A percentile compares a stretch with the other conserved stretches of the same genome.
Evolutionary conservation across 352 stramenopile genomes (phyloP).

Genomic region (Globisporangium splendens): DNA sequence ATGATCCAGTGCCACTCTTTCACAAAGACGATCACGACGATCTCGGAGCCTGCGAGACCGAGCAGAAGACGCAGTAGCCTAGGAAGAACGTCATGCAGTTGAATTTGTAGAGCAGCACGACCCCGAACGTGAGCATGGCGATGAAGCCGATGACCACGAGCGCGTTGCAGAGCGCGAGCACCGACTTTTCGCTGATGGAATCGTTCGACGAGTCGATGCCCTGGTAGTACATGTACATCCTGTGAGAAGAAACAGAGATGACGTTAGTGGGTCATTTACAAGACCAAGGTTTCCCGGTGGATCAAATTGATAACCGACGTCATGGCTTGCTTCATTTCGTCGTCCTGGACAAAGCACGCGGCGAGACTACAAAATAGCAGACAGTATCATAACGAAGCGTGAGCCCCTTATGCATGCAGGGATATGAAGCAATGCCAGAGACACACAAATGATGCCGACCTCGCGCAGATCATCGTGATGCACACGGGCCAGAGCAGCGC

Average conservation of each 20-base stretch:
- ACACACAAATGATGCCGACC: constrained; percentile 19
- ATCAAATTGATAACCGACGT: constrained; percentile 25
- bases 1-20: constrained; percentile 45
- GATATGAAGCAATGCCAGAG: too few species aligned
- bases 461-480: constrained; percentile 68
- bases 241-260: constrained; percentile 11
- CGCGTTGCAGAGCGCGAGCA: constrained; percentile 71
- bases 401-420: too few species aligned
- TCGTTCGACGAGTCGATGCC: constrained; percentile 48
- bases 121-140: constrained; percentile 65
- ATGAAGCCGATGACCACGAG: constrained; percentile 81
- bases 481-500: constrained; percentile 71
- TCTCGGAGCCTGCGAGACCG: constrained; percentile 61
- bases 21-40: constrained; percentile 65
- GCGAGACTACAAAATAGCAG: constrained; percentile 44
- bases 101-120: constrained; percentile 85
- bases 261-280: too few species aligned
- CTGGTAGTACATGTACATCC: constrained; percentile 80
- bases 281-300: too few species aligned
- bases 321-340: constrained; percentile 47
- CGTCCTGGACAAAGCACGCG: constrained; percentile 43
- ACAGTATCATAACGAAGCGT: too few species aligned
- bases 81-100: constrained; percentile 74
- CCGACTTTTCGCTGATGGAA: constrained; percentile 40
- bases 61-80: constrained; percentile 79